A percentile compares a stretch with the other conserved stretches of the same genome.
Conservation (phyloP, 176 grass and related monocot genomes). For the Phoenix dactylifera region DNA sequence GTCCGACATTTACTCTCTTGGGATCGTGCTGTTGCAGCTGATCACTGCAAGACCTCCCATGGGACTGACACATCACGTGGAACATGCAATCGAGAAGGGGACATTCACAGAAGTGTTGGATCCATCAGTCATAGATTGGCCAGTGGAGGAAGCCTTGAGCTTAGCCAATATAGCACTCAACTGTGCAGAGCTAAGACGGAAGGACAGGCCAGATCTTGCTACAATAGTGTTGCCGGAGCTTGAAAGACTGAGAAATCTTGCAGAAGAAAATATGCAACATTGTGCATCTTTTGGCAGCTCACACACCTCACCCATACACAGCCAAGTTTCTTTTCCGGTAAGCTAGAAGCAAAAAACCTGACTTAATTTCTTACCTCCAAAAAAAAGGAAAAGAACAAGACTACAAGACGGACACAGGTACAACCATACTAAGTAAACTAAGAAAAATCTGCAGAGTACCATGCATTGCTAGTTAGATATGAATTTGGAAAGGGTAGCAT, state of each 20-base stretch:
- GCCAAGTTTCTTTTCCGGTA: conserved; percentile 16
- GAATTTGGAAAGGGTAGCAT: neutral
- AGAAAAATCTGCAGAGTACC: neutral
- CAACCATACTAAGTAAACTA: neutral
- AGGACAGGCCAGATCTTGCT: conserved; percentile 33
- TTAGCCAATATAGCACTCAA: conserved; percentile 24
- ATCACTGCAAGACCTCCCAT: conserved; percentile 28
- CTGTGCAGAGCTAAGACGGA: conserved; percentile 31
- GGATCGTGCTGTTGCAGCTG: conserved; percentile 36
- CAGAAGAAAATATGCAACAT: conserved; percentile 4
- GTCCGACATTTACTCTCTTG: conserved; percentile 38
- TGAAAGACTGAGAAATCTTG: conserved; percentile 23
- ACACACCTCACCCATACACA: neutral
- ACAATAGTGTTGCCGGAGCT: conserved; percentile 31
- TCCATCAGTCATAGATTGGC: conserved; percentile 24
- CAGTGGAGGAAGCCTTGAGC: conserved; percentile 21
- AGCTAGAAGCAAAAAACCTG: neutral
- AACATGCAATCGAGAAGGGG: conserved; percentile 12
- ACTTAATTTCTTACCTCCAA: no score
- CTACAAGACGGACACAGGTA: no score
- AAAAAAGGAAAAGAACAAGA: no score
- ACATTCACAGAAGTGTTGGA: conserved; percentile 26
- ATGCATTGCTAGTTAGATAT: neutral
- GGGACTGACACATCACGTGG: conserved; percentile 24
- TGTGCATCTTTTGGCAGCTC: neutral